Conservation (phyloP, 164 flowering plant species). For the Macadamia integrifolia region DNA sequence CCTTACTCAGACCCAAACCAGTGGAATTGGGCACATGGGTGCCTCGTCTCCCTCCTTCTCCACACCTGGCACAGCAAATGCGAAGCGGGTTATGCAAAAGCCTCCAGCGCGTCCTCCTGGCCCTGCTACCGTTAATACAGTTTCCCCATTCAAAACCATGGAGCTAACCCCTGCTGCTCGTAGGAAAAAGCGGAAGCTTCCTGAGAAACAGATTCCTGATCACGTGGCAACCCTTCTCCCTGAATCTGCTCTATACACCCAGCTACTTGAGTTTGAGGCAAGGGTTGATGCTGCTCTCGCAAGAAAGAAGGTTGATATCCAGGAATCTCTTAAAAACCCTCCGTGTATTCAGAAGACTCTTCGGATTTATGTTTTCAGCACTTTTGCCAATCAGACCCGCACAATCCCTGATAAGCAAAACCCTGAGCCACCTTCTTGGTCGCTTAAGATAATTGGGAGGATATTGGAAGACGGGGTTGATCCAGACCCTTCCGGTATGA, state of each 20-base stretch:
- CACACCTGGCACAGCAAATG: conserved; percentile 40
- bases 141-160: conserved; percentile 60
- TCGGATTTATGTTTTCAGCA: conserved; percentile 75
- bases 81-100: conserved; percentile 51
- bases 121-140: conserved; percentile 26
- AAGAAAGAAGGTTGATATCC: conserved; percentile 74
- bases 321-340: conserved; percentile 64
- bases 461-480: conserved; percentile 66
- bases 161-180: conserved; percentile 80
- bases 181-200: conserved; percentile 61
- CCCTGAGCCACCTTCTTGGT: conserved; percentile 71
- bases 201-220: conserved; percentile 64
- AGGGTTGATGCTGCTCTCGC: conserved; percentile 64
- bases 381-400: conserved; percentile 52
- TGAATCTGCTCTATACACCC: conserved; percentile 72
- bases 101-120: conserved; percentile 70
- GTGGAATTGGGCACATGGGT: conserved; percentile 27
- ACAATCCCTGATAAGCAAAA: conserved; percentile 37
- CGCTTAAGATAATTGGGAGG: conserved; percentile 78
- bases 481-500: conserved; percentile 40
- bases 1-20: conserved; percentile 27
- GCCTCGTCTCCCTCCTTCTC: conserved; percentile 42
- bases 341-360: conserved; percentile 60
- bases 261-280: conserved; percentile 70
- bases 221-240: conserved; percentile 75